Base-by-base conservation (phyloP, 1,139 yeast genomes). In the Saccharomyces hybrid region DNA sequence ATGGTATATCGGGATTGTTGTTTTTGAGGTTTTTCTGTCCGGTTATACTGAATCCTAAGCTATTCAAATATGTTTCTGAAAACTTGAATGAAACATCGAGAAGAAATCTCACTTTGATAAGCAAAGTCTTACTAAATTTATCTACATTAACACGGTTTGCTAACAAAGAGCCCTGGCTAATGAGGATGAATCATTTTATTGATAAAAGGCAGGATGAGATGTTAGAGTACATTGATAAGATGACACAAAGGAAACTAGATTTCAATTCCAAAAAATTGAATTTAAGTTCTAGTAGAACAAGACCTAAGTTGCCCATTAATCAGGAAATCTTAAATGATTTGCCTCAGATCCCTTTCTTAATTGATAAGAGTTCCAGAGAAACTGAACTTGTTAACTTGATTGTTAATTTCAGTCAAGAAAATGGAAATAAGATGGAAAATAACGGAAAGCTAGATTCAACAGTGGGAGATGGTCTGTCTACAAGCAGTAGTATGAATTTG, bases 21-120 rank as follows among this genome's bases (percentile, higher is more conserved):
- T 93, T 93, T 68, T 73, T 93, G 58, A 75, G 98, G 58, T 90
- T 88, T 67, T 83, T 89, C 62, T 90, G 97, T 65, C 98, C 98
- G 0, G 96, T 96, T 0, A 80, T 93, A 47, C 73, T 93, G 63
- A 90, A 89, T 64, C 98, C 98, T 0, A 89, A 89, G 64, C 71
- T 89, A 49, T 90, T 89, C 67, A 83, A 84, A 58, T 75, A 93
- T 51, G 81, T 89, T 1, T 79, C 81, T 55, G 77, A 79, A 50
- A 93, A 87, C 64, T 88, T 89, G 56, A 77, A 83, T 9, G 88
- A 90, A 0, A 75, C 76, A 19, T 77, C 84, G 1, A 93, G 89
- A 62, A 76, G 96, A 55, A 86, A 96, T 0, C 72, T 91, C 53
- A 88, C 96, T 0, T 71, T 90, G 47, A 75, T 90, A 14, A 89